Conservation (phyloP, 176 grass and related monocot species). For the Lolium perenne region DNA sequence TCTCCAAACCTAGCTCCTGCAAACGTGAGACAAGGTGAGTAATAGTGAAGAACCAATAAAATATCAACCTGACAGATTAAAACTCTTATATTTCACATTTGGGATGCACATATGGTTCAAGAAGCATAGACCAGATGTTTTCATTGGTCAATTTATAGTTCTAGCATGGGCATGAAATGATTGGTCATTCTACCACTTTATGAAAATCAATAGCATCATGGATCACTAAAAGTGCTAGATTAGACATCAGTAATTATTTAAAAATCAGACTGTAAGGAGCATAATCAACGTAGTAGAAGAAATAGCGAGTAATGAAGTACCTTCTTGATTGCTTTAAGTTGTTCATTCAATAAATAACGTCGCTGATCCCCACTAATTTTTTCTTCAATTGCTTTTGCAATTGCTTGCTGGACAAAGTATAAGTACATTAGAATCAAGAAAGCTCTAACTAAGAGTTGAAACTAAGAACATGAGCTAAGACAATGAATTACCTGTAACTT, state of each 20-base stretch:
- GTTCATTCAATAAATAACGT: constrained; percentile 95
- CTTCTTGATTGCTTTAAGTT: constrained; percentile 99
- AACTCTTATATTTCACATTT: constrained; percentile 34
- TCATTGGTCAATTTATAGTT: not conserved
- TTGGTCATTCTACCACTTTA: not conserved
- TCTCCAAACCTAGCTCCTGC: constrained; percentile 96
- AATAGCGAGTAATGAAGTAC: constrained; percentile 45
- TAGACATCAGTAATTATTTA: constrained; percentile 26
- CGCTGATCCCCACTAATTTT: constrained; percentile 99
- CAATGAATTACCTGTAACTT: constrained; percentile 80
- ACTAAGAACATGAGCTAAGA: constrained; percentile 11
- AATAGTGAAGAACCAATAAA: constrained; percentile 17
- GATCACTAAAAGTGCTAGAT: not conserved
- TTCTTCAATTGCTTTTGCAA: constrained; percentile 99
- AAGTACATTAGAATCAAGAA: constrained; percentile 41
- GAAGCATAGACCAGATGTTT: constrained; percentile 6
- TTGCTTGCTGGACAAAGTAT: constrained; percentile 79
- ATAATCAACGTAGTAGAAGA: constrained; percentile 17
- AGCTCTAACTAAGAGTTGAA: constrained; percentile 26
- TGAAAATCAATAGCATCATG: constrained; percentile 17
- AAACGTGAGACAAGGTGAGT: constrained; percentile 45
- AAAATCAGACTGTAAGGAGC: constrained; percentile 10
- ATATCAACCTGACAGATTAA: not conserved
- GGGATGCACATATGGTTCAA: constrained; percentile 17
- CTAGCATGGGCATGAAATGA: constrained; percentile 2